Conservation (phyloP, 495 filamentous ascomycete species). For the Cercophora newfieldiana region DNA sequence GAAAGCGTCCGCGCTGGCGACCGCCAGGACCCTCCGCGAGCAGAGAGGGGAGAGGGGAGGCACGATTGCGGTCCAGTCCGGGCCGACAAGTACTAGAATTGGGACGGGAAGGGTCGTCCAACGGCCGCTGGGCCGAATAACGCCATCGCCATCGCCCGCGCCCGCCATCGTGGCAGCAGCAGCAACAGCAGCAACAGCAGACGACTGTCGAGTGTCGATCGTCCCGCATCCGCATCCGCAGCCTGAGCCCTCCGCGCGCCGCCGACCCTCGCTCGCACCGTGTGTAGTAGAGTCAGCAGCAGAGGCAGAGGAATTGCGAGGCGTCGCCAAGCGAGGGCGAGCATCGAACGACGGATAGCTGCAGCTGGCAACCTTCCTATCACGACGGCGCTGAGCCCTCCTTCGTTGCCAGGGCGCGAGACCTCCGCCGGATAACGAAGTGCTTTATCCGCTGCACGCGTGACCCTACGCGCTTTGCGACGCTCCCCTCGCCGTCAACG, state of each 20-base stretch:
- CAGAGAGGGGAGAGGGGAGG: constrained; percentile 7
- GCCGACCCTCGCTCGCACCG: constrained; percentile 7
- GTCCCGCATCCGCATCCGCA: constrained; percentile 20
- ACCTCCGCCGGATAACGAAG: constrained; percentile 23
- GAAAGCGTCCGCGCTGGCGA: constrained; percentile 8
- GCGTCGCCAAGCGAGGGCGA: constrained; percentile 33
- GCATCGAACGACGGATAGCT: constrained; percentile 37
- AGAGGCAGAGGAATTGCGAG: constrained; percentile 15
- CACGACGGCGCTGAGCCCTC: constrained; percentile 28
- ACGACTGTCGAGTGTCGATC: background rate
- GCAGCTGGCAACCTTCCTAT: constrained; percentile 35
- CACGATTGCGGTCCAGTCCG: background rate
- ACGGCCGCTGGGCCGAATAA: background rate
- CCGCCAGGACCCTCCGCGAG: background rate
- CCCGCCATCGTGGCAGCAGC: no score
- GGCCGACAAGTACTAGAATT: background rate
- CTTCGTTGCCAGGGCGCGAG: constrained; percentile 11
- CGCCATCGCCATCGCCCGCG: constrained; percentile 11
- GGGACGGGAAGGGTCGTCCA: background rate
- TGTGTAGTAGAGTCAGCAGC: background rate
- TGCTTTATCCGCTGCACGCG: constrained; percentile 49
- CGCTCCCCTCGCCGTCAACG: constrained; percentile 33
- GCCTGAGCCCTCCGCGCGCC: constrained; percentile 14
- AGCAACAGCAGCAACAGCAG: no score
- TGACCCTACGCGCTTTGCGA: constrained; percentile 38